phyloP scores from a whole-genome alignment of 1,284 basidiomycete species.

The Vanrija pseudolonga region DNA sequence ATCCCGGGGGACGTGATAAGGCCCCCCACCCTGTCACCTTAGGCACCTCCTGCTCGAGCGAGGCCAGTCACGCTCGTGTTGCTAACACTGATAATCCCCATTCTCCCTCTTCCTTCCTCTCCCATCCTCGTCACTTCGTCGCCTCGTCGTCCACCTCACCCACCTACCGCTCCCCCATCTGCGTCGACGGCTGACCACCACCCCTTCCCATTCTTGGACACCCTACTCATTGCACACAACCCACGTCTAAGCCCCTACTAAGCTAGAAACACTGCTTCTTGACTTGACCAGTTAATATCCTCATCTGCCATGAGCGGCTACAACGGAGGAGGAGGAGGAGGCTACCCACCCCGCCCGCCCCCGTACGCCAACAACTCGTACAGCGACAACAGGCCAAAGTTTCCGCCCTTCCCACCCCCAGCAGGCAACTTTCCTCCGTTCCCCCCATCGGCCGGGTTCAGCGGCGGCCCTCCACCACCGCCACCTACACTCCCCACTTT shows the following conservation, averaged over 20 bases:
- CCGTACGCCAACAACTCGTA: constrained; percentile 6
- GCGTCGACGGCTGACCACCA: background rate
- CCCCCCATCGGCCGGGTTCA: constrained; percentile 8
- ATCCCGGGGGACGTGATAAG: background rate
- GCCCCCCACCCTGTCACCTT: too few relatives aligned
- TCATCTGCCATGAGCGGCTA: constrained; percentile 24
- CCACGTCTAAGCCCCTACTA: background rate
- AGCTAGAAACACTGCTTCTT: background rate
- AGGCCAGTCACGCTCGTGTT: too few relatives aligned
- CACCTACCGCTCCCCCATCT: background rate
- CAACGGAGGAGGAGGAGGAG: constrained; percentile 1
- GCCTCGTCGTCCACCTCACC: background rate
- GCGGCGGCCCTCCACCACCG: background rate
- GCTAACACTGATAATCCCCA: background rate
- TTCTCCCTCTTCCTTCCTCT: background rate
- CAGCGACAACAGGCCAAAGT: constrained; percentile 8
- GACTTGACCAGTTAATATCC: background rate
- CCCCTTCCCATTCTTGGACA: background rate
- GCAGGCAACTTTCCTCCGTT: constrained; percentile 24
- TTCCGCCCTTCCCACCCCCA: constrained; percentile 19
- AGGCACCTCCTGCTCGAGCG: too few relatives aligned
- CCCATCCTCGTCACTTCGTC: background rate
- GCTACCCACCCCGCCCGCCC: constrained; percentile 1
- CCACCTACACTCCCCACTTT: constrained; percentile 2
- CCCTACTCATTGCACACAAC: background rate